Evolutionary conservation across 148 eudicot genomes (phyloP), one percentile per base, ranked within the genome.

Genomic region (Pharnaceum exiguum): DNA sequence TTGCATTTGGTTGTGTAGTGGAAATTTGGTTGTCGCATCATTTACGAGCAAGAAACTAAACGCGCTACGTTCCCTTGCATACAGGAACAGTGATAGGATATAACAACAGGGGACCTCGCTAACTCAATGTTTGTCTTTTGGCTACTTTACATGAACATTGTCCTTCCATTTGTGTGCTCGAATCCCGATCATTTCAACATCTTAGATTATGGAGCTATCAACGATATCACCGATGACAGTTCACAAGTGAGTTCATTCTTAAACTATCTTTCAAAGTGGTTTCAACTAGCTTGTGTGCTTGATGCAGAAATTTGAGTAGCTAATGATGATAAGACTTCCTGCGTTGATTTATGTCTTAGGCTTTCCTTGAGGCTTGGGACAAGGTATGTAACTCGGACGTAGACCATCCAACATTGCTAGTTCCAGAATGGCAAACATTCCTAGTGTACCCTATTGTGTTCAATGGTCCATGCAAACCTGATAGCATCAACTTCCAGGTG

Each of bases 311-410:
- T 22, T 4, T 8, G 2, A 33, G 59, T 19, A 9, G 9, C 7
- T 5, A 2, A 43, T 16, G 4, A 53, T 54, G 12, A 33, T 46
- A 28, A 21, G 23, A 3, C 52, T 30, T 46, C 3, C 55, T 25
- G 5, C 18, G 45, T 55, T n/a, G n/a, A n/a, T n/a, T n/a, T 55
- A 16, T 50, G 24, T 28, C 4, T 32, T 52, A 83, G 89, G 82
- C 89, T 69, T 77, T 83, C 69, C 47, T 74, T 59, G 59, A 73
- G 13, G 79, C 85, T 10, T 83, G 89, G 89, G 49, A 51, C 39
- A 63, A 39, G 22, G 73, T 81, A 38, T 83, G 89, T 66, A 77
- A 47, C 36, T 27, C 71, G 22, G 60, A 42, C 35, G 37, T 39
- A 29, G 38, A 52, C 39, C 51, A 27, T 40, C 36, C 82, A 5